Conservation (phyloP, 2,329 filamentous ascomycete genomes). For the Alternaria triticina region DNA sequence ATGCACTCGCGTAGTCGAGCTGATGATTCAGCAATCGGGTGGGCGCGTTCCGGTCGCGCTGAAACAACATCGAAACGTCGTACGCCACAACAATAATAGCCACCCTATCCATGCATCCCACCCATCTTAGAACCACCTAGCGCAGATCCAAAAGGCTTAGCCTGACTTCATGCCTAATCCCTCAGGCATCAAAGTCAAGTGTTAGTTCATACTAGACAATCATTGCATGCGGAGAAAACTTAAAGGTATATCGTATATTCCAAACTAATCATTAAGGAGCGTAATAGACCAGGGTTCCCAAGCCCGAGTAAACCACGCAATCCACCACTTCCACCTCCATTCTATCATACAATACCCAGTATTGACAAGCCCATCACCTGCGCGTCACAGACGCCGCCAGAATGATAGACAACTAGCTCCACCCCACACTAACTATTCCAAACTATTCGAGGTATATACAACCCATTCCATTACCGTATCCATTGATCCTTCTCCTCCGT, state of each 20-base stretch:
- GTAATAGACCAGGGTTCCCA: conserved; percentile 31
- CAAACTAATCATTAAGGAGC: conserved; percentile 20
- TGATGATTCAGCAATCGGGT: neutral
- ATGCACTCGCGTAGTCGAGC: neutral
- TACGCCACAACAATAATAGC: neutral
- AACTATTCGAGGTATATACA: conserved; percentile 13
- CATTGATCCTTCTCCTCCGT: neutral
- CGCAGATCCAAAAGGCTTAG: conserved; percentile 7
- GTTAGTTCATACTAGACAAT: neutral
- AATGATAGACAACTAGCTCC: neutral
- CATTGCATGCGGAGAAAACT: neutral
- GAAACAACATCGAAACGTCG: neutral
- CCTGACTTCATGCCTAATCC: conserved; percentile 1
- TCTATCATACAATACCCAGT: conserved; percentile 1
- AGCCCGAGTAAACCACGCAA: conserved; percentile 21
- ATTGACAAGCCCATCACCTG: neutral
- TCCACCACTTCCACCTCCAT: conserved; percentile 1
- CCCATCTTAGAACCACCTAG: neutral
- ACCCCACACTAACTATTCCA: neutral
- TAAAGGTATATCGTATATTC: neutral
- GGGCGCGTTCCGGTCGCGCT: neutral
- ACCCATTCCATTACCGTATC: neutral
- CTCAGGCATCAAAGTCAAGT: neutral
- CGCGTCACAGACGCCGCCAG: conserved; percentile 15
- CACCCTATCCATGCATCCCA: neutral